phyloP scores from a whole-genome alignment of 2,329 filamentous ascomycete species.

The Talaromyces sp. region DNA sequence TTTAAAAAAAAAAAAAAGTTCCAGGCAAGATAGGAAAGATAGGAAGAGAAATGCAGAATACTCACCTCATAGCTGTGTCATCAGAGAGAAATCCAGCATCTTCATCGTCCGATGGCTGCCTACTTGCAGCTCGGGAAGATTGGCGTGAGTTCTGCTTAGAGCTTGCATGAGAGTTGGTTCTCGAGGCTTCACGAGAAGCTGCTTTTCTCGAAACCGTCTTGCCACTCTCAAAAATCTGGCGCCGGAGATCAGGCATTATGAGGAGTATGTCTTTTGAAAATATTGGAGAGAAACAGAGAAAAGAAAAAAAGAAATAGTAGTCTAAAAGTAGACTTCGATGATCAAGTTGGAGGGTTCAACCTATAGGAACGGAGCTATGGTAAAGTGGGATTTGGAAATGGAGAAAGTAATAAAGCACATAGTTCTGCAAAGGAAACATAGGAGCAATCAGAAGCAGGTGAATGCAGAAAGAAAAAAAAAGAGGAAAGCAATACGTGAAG shows the following conservation, averaged over 20 bases:
- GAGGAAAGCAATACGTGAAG: not conserved
- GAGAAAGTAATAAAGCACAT: slow-evolving; percentile 19
- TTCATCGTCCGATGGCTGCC: slow-evolving; percentile 62
- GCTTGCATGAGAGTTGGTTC: slow-evolving; percentile 54
- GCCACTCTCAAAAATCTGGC: slow-evolving; percentile 64
- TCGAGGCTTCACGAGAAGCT: slow-evolving; percentile 57
- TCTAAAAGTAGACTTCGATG: not conserved
- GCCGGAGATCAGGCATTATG: slow-evolving; percentile 54
- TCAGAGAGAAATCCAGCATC: slow-evolving; percentile 60
- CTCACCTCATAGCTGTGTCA: slow-evolving; percentile 60
- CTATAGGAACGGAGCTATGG: slow-evolving; percentile 24
- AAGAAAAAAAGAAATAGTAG: slow-evolving; percentile 1
- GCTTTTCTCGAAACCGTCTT: slow-evolving; percentile 68
- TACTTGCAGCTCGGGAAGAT: slow-evolving; percentile 57
- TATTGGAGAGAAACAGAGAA: not conserved
- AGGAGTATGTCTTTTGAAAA: not conserved
- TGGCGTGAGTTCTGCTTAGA: slow-evolving; percentile 57
- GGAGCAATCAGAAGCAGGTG: not conserved
- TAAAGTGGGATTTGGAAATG: slow-evolving; percentile 15
- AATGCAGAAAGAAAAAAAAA: slow-evolving; percentile 13
- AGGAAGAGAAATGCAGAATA: not conserved
- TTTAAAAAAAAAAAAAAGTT: too few relatives aligned
- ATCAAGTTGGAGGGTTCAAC: slow-evolving; percentile 12
- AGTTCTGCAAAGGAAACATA: slow-evolving; percentile 18
- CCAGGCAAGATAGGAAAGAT: not conserved